Evolutionary conservation across 257 asterid genomes (phyloP).

Genomic region (Striga asiatica): DNA sequence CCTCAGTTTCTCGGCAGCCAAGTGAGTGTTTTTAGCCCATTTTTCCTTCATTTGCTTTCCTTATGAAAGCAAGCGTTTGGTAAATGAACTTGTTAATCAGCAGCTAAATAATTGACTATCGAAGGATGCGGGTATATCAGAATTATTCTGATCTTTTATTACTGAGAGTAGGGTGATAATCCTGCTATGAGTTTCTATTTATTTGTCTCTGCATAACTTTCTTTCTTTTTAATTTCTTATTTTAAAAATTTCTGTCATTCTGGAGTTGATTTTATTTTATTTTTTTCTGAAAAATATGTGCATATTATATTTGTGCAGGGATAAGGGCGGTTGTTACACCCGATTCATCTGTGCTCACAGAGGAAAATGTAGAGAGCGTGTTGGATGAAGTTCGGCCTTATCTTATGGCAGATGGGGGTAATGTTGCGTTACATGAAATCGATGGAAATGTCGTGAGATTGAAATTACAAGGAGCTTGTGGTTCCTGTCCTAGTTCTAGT

Average conservation of each 20-base stretch:
- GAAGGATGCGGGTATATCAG: not conserved
- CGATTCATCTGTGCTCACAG: constrained; percentile 63
- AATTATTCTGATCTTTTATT: too few relatives aligned
- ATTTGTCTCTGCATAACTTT: too few relatives aligned
- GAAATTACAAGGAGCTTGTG: constrained; percentile 96
- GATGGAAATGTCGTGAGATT: constrained; percentile 86
- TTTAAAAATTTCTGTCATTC: too few relatives aligned
- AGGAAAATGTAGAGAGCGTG: constrained; percentile 79
- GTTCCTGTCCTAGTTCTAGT: constrained; percentile 90
- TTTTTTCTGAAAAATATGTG: too few relatives aligned
- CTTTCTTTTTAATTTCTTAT: too few relatives aligned
- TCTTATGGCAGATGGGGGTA: constrained; percentile 93
- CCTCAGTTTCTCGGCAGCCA: constrained; percentile 10
- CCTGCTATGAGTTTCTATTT: not conserved
- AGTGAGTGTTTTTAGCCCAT: too few relatives aligned
- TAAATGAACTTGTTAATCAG: not conserved
- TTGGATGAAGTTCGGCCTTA: constrained; percentile 92
- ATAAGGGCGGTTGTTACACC: constrained; percentile 69
- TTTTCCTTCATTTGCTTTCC: constrained; percentile 10
- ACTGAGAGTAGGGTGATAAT: too few relatives aligned
- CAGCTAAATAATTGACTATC: not conserved
- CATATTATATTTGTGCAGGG: constrained; percentile 25
- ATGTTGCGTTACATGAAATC: constrained; percentile 86
- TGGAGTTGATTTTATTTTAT: too few relatives aligned
- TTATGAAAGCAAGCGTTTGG: not conserved